These are phyloP conservation scores for Debaryomyces robertsiae DNA, from an alignment of 1,139 yeast species.

Conservation along the genomic window DNA sequence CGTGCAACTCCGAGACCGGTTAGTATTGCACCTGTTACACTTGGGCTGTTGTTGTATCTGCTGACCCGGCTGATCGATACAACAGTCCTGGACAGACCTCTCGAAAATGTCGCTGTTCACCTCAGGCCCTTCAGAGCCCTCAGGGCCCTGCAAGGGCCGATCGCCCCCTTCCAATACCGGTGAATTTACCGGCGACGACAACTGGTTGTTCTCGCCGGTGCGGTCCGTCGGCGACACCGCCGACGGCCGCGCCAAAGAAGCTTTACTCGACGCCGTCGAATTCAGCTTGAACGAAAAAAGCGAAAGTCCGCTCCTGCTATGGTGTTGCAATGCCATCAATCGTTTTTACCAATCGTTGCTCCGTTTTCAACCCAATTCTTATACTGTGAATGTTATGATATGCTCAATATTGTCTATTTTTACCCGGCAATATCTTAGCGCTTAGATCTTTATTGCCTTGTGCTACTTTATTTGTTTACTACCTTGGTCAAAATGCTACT, in stretches of 20 bases:
- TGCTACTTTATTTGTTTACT: no score
- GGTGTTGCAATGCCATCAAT: conserved; percentile 4
- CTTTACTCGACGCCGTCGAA: conserved; percentile 8
- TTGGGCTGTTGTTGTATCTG: conserved; percentile 21
- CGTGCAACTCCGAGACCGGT: conserved; percentile 27
- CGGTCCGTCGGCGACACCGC: conserved; percentile 9
- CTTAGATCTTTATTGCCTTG: no score
- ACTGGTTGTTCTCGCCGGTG: conserved; percentile 11
- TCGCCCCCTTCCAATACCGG: conserved; percentile 11
- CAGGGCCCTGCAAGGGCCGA: neutral
- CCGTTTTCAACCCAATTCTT: neutral
- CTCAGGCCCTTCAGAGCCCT: neutral
- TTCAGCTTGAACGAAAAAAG: conserved; percentile 9
- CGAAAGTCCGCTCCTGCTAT: conserved; percentile 7
- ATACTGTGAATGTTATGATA: neutral
- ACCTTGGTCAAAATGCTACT: no score
- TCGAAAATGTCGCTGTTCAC: conserved; percentile 48
- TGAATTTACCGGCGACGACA: conserved; percentile 17
- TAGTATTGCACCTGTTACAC: conserved; percentile 18
- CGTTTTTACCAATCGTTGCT: neutral
- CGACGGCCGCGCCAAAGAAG: conserved; percentile 2
- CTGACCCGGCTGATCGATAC: conserved; percentile 13
- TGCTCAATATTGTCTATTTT: no score
- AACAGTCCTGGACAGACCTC: conserved; percentile 58
- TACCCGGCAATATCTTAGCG: no score